A percentile compares a stretch with the other conserved stretches of the same genome.
Conservation (phyloP, 2,329 filamentous ascomycete genomes). For the Botrytis pseudocinerea region DNA sequence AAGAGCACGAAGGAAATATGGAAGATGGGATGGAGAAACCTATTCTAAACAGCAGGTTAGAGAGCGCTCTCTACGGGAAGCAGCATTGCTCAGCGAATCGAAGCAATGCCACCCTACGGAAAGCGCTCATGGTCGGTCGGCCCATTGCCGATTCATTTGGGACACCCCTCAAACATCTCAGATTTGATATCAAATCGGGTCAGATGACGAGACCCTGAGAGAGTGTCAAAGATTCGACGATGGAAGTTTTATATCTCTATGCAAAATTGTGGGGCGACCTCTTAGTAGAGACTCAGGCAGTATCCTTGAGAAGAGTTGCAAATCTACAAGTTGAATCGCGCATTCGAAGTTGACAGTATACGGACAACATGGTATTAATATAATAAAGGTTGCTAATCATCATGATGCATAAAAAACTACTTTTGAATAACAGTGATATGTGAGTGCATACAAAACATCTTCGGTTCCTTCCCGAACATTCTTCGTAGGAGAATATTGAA, state of each 20-base stretch:
- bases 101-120: background rate
- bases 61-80: background rate
- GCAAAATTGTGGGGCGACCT: background rate
- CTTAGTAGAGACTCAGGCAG: background rate
- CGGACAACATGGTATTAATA: background rate
- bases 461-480: background rate
- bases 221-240: background rate
- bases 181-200: background rate
- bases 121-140: background rate
- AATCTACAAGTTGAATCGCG: background rate
- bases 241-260: background rate
- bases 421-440: background rate
- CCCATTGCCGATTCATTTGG: background rate
- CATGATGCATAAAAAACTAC: background rate
- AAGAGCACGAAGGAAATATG: background rate
- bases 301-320: background rate
- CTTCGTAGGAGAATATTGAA: background rate
- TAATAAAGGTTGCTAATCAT: background rate
- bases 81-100: background rate
- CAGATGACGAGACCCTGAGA: background rate
- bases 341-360: background rate
- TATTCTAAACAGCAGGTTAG: background rate
- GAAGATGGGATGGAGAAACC: background rate
- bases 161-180: background rate
- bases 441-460: background rate